Conservation (phyloP, 495 filamentous ascomycete species). For the Entonaema liquescens region DNA sequence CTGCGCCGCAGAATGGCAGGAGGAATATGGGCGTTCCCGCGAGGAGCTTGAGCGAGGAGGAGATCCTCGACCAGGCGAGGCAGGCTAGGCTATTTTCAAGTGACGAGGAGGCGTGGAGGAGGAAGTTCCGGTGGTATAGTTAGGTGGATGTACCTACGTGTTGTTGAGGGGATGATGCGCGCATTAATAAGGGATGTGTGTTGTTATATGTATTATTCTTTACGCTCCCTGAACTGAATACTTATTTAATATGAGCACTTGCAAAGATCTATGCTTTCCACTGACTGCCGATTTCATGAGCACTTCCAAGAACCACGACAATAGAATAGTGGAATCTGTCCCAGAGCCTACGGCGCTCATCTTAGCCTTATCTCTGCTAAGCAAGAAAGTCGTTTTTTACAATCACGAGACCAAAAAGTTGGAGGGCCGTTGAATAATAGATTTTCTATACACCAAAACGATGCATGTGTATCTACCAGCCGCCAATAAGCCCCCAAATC, state of each 20-base stretch:
- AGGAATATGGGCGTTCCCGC: neutral
- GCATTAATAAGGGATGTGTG: neutral
- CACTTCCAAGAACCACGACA: no score
- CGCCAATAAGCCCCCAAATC: neutral
- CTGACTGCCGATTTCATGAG: neutral
- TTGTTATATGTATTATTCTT: constrained; percentile 21
- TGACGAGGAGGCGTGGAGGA: constrained; percentile 52
- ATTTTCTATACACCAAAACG: neutral
- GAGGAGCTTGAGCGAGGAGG: constrained; percentile 47
- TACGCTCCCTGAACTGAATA: constrained; percentile 24
- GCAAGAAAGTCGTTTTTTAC: neutral
- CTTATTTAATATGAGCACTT: constrained; percentile 40
- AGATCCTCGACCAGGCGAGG: constrained; percentile 51
- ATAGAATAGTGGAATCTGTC: no score
- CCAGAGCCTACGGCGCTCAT: neutral
- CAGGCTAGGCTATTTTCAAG: constrained; percentile 39
- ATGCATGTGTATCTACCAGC: neutral
- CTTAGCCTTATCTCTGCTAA: neutral
- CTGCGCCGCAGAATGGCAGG: neutral
- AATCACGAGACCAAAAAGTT: neutral
- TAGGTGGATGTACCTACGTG: no score
- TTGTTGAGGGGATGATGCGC: neutral
- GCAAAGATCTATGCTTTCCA: neutral
- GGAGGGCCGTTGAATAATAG: neutral
- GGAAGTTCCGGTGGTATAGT: constrained; percentile 55